These are phyloP conservation scores for Scutellaria galericulata DNA, from an alignment of 257 asterid genomes.

Conservation along the genomic window DNA sequence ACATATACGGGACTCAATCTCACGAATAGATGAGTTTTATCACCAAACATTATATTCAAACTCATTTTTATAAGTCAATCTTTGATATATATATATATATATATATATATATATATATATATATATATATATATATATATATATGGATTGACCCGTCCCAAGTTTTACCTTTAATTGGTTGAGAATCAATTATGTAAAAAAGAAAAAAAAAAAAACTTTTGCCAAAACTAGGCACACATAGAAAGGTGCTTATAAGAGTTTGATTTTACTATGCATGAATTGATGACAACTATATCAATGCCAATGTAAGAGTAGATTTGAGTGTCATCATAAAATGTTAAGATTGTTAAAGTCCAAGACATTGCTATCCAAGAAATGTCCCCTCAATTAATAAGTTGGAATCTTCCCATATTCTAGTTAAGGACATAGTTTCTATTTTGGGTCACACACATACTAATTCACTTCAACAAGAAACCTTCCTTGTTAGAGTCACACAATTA, in stretches of 20 bases:
- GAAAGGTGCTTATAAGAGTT: neutral
- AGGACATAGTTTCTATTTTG: slow-evolving; percentile 24
- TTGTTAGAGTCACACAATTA: neutral
- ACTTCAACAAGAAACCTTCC: neutral
- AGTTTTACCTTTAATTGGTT: too few species aligned
- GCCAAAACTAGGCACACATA: neutral
- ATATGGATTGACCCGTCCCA: too few species aligned
- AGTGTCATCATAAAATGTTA: neutral
- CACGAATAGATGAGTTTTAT: too few species aligned
- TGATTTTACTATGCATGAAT: neutral
- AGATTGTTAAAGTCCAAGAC: slow-evolving; percentile 8
- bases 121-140: too few species aligned
- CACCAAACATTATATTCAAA: too few species aligned
- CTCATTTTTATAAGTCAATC: too few species aligned
- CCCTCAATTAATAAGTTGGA: neutral
- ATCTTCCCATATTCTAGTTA: slow-evolving; percentile 16
- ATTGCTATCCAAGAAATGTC: slow-evolving; percentile 5
- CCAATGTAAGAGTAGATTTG: neutral
- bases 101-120: too few species aligned
- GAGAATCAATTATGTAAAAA: too few species aligned
- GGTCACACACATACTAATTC: slow-evolving; percentile 11
- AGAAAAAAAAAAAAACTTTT: too few species aligned
- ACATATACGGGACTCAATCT: too few species aligned
- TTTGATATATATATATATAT: too few species aligned
- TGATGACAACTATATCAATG: neutral